Evolutionary conservation across 305 asterid species (phyloP), one percentile per base, ranked within the genome.

Genomic region (Fraxinus sp.): DNA sequence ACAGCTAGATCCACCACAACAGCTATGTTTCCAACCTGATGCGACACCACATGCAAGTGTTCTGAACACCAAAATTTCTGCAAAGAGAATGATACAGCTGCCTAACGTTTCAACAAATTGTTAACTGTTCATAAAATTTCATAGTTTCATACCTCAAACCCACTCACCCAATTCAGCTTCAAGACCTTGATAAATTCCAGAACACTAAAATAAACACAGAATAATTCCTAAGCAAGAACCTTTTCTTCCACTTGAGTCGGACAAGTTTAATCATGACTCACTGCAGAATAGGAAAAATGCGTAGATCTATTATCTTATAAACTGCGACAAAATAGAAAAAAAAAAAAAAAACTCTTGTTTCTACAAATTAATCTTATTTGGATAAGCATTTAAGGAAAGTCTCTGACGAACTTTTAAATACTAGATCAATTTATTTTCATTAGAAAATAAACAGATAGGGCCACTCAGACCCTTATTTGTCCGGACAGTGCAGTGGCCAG

Each of bases 261-360:
- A 28, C 24, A 59, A 72, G 41, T 70, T 70, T 71, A 30, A 71
- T n/a, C 76, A 37, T 72, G 73, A 49, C 57, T 37, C 46, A 18
- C 46, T 2, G 43, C 43, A 32, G 41, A 73, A 82, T 32, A 78
- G 76, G 22, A 49, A 81, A 16, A 81, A 32, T 84, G 52, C 64
- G 43, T 80, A 62, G 83, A 82, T 81, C 80, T 75, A 62, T 43
- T 52, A 55, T 41, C 79, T n/a, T 26, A 81, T 8, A 43, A 36
- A 59, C 71, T 32, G 76, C 70, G 81, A 79, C 62, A 43, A 41
- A 76, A 82, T 75, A 33, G 11, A 37, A 77, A 5, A 77, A 5
- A 77, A 5, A 77, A 5, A 77, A 33, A 33, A 33, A 33, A 33
- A 4, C 41, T 30, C 76, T 36, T 14, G 41, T 7, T 28, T 70